phyloP scores from a whole-genome alignment of 495 filamentous ascomycete species.

The Xylaria scruposa region DNA sequence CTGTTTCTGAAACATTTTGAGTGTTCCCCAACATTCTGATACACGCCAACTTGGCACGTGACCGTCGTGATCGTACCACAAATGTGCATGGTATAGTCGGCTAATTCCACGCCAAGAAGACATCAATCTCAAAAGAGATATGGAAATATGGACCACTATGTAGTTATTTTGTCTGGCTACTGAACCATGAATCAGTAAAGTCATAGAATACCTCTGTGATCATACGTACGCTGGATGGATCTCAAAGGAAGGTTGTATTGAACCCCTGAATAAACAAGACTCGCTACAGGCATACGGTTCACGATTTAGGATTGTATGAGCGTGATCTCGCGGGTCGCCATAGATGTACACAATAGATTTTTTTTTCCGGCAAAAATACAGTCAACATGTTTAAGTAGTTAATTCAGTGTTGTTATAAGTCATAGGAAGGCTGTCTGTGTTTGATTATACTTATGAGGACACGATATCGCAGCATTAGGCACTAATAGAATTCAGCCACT shows the following conservation, averaged over 20 bases:
- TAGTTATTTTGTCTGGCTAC: neutral
- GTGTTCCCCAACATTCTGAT: neutral
- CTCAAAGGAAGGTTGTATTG: neutral
- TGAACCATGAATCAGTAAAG: neutral
- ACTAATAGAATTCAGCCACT: neutral
- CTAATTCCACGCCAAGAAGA: neutral
- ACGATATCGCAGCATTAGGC: neutral
- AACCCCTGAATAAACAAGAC: neutral
- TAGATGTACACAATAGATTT: neutral
- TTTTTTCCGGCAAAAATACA: neutral
- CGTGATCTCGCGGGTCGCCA: neutral
- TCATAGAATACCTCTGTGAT: neutral
- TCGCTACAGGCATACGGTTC: neutral
- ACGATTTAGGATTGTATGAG: neutral
- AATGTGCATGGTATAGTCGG: neutral
- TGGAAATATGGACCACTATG: neutral
- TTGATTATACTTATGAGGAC: neutral
- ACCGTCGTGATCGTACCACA: neutral
- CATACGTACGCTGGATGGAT: neutral
- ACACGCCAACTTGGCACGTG: neutral
- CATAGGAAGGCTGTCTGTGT: neutral
- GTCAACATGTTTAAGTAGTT: neutral
- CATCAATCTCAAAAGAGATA: neutral
- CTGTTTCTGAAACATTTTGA: constrained; percentile 17
- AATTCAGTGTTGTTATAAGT: neutral